Conservation (phyloP, 805 yeast species). For the Candida patagonica region DNA sequence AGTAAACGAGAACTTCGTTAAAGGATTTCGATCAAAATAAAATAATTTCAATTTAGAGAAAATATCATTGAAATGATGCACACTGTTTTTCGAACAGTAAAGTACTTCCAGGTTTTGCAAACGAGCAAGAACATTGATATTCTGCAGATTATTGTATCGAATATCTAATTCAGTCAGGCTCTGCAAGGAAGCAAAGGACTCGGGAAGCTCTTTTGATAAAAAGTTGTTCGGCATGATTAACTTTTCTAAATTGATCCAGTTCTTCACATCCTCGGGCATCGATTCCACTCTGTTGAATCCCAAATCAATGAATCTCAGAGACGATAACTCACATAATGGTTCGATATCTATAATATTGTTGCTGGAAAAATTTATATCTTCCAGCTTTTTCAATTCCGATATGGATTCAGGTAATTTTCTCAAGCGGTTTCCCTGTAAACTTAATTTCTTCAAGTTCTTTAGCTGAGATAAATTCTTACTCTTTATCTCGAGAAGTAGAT, state of each 20-base stretch:
- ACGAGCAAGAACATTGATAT: constrained; percentile 46
- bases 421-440: constrained; percentile 69
- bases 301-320: constrained; percentile 60
- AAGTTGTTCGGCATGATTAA: constrained; percentile 70
- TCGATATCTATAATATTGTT: constrained; percentile 47
- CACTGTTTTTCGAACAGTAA: constrained; percentile 64
- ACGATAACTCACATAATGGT: constrained; percentile 48
- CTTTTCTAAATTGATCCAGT: constrained; percentile 51
- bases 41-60: constrained; percentile 57
- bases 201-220: constrained; percentile 44
- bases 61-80: constrained; percentile 57
- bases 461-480: constrained; percentile 46
- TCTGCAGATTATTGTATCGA: constrained; percentile 50
- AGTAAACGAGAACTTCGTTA: constrained; percentile 53
- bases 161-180: constrained; percentile 66
- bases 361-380: constrained; percentile 66
- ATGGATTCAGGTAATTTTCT: constrained; percentile 52
- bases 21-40: constrained; percentile 74
- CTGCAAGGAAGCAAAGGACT: constrained; percentile 41
- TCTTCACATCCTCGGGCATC: constrained; percentile 54
- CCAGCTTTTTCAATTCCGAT: constrained; percentile 42
- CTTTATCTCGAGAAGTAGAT: constrained; percentile 45
- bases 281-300: constrained; percentile 65
- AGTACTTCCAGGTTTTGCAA: constrained; percentile 61
- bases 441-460: constrained; percentile 45